Base-by-base conservation (phyloP, 2,329 filamentous ascomycete species). In the Aspergillus unguis region DNA sequence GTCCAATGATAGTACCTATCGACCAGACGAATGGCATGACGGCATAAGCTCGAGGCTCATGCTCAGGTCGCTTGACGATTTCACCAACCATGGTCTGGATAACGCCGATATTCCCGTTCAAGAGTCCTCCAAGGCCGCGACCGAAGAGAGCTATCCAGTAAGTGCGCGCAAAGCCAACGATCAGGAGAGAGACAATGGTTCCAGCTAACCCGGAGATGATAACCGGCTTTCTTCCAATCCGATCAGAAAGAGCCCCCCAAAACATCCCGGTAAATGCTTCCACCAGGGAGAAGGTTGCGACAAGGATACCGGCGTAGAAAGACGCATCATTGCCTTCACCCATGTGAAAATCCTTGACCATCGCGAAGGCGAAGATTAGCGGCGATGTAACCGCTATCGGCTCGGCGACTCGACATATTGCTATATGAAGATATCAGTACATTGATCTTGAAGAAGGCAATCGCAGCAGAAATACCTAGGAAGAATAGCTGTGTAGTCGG, bases 11-110 rank as follows among this genome's bases (percentile, higher is more conserved):
- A 7, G 90, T 95, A 26, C 92, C 92, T 48, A 96, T 85, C 43
- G 83, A 87, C 91, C 92, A 96, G 6, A 96, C 87, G 65, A 96
- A 96, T 0, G 92, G 92, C 90, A 96, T 95, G 41, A 96, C 83
- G 2, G 90, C 85, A 69, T 92, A 96, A 28, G 92, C 92, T 56
- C 87, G 84, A 53, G 90, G 90, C 73, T 95, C 90, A 72, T 95
- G 89, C 63, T 92, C 87, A 10, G 88, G 90, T 53, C 86, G 88
- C 32, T 81, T 88, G 47, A 95, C 88, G 51, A 96, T 71, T 71
- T 96, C 92, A 28, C 87, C 90, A 10, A 96, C 92, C 88, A 95
- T 95, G 17, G 90, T 95, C 71, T 95, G 87, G 59, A 94, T 90
- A 33, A 94, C 88, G 28, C 88, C 91, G 61, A 95, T 90, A 66